phyloP scores from a whole-genome alignment of 306 rosid genomes.

The Citrullus mucosospermus region DNA sequence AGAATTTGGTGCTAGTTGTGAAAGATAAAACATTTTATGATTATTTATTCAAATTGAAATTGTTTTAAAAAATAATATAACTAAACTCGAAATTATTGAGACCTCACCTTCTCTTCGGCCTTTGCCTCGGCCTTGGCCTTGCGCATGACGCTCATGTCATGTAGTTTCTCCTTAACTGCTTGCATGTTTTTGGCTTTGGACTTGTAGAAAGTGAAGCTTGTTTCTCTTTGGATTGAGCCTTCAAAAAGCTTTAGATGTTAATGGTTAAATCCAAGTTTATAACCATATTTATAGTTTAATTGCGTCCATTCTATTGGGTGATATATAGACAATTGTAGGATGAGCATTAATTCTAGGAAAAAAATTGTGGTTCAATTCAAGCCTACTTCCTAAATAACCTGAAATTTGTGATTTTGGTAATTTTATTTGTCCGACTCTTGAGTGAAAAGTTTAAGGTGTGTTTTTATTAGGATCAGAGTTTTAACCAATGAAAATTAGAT shows the following conservation, averaged over 20 bases:
- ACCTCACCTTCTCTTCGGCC: constrained; percentile 59
- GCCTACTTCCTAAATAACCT: not conserved
- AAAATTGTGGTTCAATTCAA: not conserved
- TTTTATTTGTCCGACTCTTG: not conserved
- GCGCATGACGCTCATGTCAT: constrained; percentile 35
- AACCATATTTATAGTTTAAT: not conserved
- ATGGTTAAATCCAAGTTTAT: not conserved
- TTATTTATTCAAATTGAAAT: not conserved
- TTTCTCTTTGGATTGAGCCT: not conserved
- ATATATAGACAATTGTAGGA: not conserved
- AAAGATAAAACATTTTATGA: too few species aligned
- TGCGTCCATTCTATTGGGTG: not conserved
- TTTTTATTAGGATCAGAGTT: not conserved
- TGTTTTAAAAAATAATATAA: not conserved
- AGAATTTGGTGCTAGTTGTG: too few species aligned
- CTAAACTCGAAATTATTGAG: not conserved
- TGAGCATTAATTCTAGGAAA: not conserved
- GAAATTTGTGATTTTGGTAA: not conserved
- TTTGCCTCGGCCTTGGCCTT: constrained; percentile 48
- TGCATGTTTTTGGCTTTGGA: constrained; percentile 30
- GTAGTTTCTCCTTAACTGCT: constrained; percentile 54
- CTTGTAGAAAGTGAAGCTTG: not conserved
- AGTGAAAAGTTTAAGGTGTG: not conserved
- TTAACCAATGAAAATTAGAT: not conserved
- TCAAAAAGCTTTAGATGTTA: not conserved